Percentiles rank a stretch among this genome's conserved stretches.
Evolutionary conservation across 2,329 filamentous ascomycete species (phyloP).

Genomic region (Paecilomyces fulvus): DNA sequence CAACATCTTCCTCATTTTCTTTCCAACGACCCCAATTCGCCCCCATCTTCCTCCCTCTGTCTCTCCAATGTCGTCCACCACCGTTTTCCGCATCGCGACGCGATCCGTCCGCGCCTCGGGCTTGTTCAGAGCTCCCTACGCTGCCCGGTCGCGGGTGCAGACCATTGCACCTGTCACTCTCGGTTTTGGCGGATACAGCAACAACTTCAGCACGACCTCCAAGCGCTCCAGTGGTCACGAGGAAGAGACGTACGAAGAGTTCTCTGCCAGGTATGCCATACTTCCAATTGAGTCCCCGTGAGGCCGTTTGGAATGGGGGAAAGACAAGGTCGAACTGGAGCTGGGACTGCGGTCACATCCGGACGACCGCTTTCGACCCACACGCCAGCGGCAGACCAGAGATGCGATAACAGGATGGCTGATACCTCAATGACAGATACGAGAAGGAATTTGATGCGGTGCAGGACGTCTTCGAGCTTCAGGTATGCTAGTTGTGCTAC

Average conservation of each 20-base stretch:
- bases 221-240: constrained; percentile 57
- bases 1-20: constrained; percentile 7
- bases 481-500: constrained; percentile 54
- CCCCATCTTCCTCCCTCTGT: constrained; percentile 2
- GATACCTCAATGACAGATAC: constrained; percentile 58
- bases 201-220: constrained; percentile 50
- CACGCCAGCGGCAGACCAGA: neutral
- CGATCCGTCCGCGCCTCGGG: constrained; percentile 52
- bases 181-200: constrained; percentile 49
- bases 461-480: constrained; percentile 98
- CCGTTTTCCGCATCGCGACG: constrained; percentile 62
- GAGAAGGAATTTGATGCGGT: constrained; percentile 98
- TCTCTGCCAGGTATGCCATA: constrained; percentile 75
- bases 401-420: constrained; percentile 12
- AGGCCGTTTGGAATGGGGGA: neutral
- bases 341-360: neutral
- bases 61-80: constrained; percentile 55
- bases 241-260: constrained; percentile 99
- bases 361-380: neutral
- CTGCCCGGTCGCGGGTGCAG: constrained; percentile 50
- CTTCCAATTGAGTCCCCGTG: constrained; percentile 10
- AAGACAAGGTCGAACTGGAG: neutral
- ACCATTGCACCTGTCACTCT: constrained; percentile 46
- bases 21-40: constrained; percentile 5
- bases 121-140: constrained; percentile 57